A percentile compares a stretch with the other conserved stretches of the same genome.
phyloP scores from a whole-genome alignment of 2,329 filamentous ascomycete species.

The Stachybotrys echinatus region DNA sequence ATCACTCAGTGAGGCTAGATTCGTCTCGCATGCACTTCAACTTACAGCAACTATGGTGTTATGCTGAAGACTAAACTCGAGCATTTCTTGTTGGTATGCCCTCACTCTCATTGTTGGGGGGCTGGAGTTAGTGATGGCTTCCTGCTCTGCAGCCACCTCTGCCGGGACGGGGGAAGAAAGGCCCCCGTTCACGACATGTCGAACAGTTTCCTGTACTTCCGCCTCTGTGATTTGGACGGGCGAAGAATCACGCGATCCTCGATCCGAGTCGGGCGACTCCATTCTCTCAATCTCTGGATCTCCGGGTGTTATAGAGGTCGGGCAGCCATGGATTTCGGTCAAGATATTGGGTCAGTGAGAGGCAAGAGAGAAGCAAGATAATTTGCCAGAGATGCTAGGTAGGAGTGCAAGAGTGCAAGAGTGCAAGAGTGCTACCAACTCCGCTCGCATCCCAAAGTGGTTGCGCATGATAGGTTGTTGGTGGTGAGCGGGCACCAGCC shows the following conservation, averaged over 20 bases:
- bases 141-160: background rate
- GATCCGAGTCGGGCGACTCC: background rate
- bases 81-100: slow-evolving; percentile 73
- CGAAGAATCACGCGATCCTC: background rate
- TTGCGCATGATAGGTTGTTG: too few species aligned
- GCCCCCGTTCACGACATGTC: background rate
- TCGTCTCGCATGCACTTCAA: slow-evolving; percentile 5
- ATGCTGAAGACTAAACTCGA: slow-evolving; percentile 58
- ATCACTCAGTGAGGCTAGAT: background rate
- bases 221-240: background rate
- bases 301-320: background rate
- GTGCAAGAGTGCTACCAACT: too few species aligned
- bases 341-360: too few species aligned
- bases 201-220: background rate
- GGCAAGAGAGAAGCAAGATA: too few species aligned
- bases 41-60: slow-evolving; percentile 69
- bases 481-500: too few species aligned
- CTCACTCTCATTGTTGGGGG: too few species aligned
- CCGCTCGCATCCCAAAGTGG: too few species aligned
- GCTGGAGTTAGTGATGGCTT: slow-evolving; percentile 30
- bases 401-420: too few species aligned
- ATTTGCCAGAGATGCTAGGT: too few species aligned
- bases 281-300: background rate
- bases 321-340: too few species aligned
- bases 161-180: background rate